Base-by-base conservation (phyloP, 305 asterid genomes). In the Solanum hybrid region DNA sequence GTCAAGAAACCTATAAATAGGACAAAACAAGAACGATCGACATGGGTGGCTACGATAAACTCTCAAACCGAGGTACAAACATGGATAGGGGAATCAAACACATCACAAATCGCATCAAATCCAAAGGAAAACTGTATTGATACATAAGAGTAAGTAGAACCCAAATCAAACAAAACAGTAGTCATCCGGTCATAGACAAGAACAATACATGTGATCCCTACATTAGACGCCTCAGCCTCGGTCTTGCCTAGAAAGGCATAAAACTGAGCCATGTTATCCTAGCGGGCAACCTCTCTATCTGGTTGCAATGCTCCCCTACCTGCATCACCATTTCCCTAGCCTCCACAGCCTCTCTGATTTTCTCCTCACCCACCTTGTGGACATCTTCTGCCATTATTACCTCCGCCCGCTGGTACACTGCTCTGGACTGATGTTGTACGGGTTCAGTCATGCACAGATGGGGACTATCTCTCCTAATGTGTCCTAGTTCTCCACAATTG, bases 361-460 rank as follows among this genome's bases (percentile, higher is more conserved):
- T 13, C 56, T 42, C 17, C 56, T 13, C 17, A 6, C 17, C 56
- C 17, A 42, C 17, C 17, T 42, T 42, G 6, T 42, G 19, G 56
- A 40, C 14, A 4, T 42, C 17, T 0, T 42, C 56, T 42, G 1
- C 56, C 2, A 42, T 42, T 42, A 42, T 42, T 42, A 42, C 7
- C 56, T 42, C 17, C 2, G 1, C 7, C 6, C 7, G 3, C 17
- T 2, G 7, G 56, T 42, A 42, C 56, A 42, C 17, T 12, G 2
- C 6, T 0, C 0, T 42, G 0, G 0, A 4, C 56, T 12, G 1
- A 2, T 13, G 17, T 2, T 42, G 7, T 13, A 42, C 0, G 7
- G 3, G 17, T 42, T 42, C 2, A 42, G 17, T 42, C 17, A 42
- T 12, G 17, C 17, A 2, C 6, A 13, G 6, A 0, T 42, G 1